phyloP scores from a whole-genome alignment of 169 alveolate genomes.

The Plasmodium coatneyi region DNA sequence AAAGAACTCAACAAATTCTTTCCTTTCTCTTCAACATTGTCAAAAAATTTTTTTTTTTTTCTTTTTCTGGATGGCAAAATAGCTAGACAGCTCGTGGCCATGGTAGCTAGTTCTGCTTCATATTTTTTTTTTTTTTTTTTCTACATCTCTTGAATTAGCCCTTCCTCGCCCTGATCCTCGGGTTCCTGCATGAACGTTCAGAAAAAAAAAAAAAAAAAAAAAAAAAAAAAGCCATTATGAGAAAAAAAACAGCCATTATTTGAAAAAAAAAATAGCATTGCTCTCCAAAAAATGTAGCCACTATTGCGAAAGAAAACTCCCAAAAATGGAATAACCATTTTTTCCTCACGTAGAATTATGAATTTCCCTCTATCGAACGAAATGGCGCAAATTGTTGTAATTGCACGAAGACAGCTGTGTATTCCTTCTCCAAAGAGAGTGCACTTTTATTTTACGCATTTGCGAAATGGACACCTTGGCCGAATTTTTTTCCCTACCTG shows the following conservation, averaged over 20 bases:
- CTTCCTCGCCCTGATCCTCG: constrained; percentile 24
- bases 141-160: constrained; percentile 36
- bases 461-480: background rate
- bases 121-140: constrained; percentile 27
- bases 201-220: constrained; percentile 14
- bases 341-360: constrained; percentile 3
- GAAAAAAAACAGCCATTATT: background rate
- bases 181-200: constrained; percentile 48
- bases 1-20: background rate
- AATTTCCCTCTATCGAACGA: background rate
- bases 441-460: background rate
- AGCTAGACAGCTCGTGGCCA: background rate
- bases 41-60: background rate
- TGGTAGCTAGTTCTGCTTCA: background rate
- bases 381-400: background rate
- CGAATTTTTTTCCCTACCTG: constrained; percentile 15
- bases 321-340: constrained; percentile 2
- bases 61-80: background rate
- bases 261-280: background rate
- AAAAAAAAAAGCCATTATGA: constrained; percentile 11
- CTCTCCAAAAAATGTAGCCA: background rate
- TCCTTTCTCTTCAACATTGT: background rate
- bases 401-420: background rate
- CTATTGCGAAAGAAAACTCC: background rate
- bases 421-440: background rate